Evolutionary conservation across 2,329 filamentous ascomycete genomes (phyloP).

Genomic region (Chaetomiaceae sp.): DNA sequence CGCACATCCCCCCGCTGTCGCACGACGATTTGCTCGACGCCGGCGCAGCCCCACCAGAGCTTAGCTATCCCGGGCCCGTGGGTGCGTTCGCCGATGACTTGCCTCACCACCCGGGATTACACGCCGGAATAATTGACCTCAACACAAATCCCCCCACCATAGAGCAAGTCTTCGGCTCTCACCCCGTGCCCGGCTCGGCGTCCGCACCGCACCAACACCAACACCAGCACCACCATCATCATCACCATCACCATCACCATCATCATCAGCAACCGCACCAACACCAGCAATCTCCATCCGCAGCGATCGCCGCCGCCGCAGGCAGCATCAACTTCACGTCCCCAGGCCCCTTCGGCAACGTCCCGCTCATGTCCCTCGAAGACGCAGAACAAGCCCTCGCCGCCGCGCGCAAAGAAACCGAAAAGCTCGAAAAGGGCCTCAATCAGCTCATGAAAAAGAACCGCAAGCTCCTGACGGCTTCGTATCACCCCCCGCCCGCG

Average conservation of each 20-base stretch:
- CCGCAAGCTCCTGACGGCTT: slow-evolving; percentile 42
- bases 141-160: slow-evolving; percentile 6
- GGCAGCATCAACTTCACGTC: slow-evolving; percentile 10
- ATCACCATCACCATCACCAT: slow-evolving; percentile 2
- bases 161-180: slow-evolving; percentile 7
- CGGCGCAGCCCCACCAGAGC: slow-evolving; percentile 29
- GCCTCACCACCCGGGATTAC: slow-evolving; percentile 6
- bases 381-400: slow-evolving; percentile 56
- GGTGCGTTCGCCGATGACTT: slow-evolving; percentile 21
- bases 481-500: too few relatives aligned
- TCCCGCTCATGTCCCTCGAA: slow-evolving; percentile 56
- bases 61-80: slow-evolving; percentile 32
- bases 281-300: background rate
- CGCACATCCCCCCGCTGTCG: background rate
- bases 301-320: background rate
- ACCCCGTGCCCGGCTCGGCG: background rate
- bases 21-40: slow-evolving; percentile 27
- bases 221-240: background rate
- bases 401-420: slow-evolving; percentile 54
- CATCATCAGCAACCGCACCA: background rate
- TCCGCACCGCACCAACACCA: slow-evolving; percentile 3
- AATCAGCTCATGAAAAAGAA: slow-evolving; percentile 59
- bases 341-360: slow-evolving; percentile 39
- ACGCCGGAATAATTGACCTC: background rate
- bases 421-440: slow-evolving; percentile 58